Conservation (phyloP, 768 basidiomycete species). For the Suillus tomentosus region DNA sequence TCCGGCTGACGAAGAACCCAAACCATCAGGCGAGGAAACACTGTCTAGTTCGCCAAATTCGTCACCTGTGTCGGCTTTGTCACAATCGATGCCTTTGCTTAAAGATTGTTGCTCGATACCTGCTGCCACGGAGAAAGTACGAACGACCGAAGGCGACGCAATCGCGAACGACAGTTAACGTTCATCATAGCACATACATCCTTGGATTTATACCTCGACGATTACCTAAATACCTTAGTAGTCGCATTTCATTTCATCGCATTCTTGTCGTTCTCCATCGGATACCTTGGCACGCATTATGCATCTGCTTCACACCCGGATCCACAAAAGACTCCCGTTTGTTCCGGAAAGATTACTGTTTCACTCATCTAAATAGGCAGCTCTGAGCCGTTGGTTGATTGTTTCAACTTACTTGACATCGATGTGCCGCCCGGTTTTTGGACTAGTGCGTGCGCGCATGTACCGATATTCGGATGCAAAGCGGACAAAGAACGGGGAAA, state of each 20-base stretch:
- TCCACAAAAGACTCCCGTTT: background rate
- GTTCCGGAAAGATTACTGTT: background rate
- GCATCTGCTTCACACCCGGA: background rate
- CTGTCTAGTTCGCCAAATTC: slow-evolving; percentile 18
- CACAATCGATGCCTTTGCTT: background rate
- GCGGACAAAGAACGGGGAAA: slow-evolving; percentile 28
- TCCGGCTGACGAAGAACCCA: slow-evolving; percentile 25
- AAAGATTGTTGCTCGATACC: background rate
- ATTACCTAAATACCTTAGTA: slow-evolving; percentile 7
- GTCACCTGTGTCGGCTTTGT: slow-evolving; percentile 7
- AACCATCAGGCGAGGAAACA: slow-evolving; percentile 14
- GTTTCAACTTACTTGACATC: background rate
- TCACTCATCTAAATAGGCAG: background rate
- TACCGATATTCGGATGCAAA: background rate
- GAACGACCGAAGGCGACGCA: background rate
- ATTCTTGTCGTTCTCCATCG: background rate
- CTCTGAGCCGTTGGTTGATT: background rate
- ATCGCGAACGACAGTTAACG: background rate
- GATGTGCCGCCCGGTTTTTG: background rate
- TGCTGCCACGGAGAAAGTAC: background rate
- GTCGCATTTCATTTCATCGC: slow-evolving; percentile 1
- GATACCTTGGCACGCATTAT: background rate
- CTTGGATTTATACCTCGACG: background rate
- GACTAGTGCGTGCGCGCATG: background rate
- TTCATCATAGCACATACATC: background rate